A percentile compares a stretch with the other conserved stretches of the same genome.
These are phyloP conservation scores for Centaurea solstitialis DNA, from an alignment of 129 eudicot genomes.

Conservation along the genomic window DNA sequence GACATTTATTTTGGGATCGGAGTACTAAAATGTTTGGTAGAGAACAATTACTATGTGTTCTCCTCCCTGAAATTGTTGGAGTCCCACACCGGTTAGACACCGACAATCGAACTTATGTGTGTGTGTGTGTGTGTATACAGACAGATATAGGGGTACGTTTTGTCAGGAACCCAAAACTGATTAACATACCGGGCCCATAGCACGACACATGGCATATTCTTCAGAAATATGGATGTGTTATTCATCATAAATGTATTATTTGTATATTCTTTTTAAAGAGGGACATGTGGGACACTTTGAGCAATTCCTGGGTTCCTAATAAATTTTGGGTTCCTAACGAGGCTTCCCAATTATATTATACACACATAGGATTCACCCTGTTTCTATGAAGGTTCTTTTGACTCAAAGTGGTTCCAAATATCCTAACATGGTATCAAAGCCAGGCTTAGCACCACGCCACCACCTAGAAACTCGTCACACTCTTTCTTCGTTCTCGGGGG, in stretches of 20 bases:
- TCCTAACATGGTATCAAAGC: background rate
- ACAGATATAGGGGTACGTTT: too few species aligned
- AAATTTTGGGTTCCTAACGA: too few species aligned
- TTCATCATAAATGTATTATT: too few species aligned
- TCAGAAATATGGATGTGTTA: too few species aligned
- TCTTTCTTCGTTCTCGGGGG: background rate
- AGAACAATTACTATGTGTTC: background rate
- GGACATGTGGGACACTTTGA: too few species aligned
- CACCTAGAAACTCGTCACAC: background rate
- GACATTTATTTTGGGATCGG: background rate
- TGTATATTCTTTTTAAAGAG: too few species aligned
- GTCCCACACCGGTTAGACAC: background rate
- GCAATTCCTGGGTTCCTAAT: too few species aligned
- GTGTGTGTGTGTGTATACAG: background rate
- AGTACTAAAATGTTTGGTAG: background rate
- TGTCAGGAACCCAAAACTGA: too few species aligned
- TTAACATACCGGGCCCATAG: too few species aligned
- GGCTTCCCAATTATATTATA: too few species aligned
- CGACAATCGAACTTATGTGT: background rate
- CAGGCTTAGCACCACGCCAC: background rate
- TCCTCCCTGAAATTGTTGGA: background rate
- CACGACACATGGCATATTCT: too few species aligned
- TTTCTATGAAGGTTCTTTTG: background rate
- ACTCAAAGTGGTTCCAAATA: background rate
- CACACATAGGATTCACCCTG: background rate